Conservation (phyloP, 352 stramenopile genomes). For the Phytopythium kandeliae region DNA sequence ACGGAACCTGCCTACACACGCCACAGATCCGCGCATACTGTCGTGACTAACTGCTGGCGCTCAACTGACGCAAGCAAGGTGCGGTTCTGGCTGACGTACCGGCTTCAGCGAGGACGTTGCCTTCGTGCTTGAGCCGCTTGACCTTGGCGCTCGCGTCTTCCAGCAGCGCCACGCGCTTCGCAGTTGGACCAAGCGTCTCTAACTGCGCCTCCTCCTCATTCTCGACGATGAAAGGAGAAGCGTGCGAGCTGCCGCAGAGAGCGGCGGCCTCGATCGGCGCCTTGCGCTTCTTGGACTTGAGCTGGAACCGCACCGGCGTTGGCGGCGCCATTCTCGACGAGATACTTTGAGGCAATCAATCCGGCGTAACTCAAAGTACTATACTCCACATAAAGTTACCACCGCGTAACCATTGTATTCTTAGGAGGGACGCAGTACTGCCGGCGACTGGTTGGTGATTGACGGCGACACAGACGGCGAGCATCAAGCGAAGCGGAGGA, state of each 20-base stretch:
- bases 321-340: constrained; percentile 7
- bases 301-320: constrained; percentile 21
- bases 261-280: constrained; percentile 3
- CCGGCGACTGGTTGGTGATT: constrained; percentile 5
- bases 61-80: no score
- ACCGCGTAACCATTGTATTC: background rate
- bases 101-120: constrained; percentile 67
- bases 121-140: constrained; percentile 66
- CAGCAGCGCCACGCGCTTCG: constrained; percentile 27
- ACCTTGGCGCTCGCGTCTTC: constrained; percentile 53
- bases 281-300: constrained; percentile 30
- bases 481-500: background rate
- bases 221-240: constrained; percentile 9
- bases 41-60: no score
- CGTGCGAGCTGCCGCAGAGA: background rate
- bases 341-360: no score
- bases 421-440: no score
- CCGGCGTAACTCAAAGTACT: no score
- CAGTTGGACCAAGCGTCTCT: background rate
- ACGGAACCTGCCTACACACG: constrained; percentile 35
- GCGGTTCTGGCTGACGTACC: no score
- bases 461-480: background rate
- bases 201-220: constrained; percentile 1
- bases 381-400: background rate
- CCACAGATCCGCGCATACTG: background rate